Conservation (phyloP, 495 filamentous ascomycete genomes). For the Xylona heveae region DNA sequence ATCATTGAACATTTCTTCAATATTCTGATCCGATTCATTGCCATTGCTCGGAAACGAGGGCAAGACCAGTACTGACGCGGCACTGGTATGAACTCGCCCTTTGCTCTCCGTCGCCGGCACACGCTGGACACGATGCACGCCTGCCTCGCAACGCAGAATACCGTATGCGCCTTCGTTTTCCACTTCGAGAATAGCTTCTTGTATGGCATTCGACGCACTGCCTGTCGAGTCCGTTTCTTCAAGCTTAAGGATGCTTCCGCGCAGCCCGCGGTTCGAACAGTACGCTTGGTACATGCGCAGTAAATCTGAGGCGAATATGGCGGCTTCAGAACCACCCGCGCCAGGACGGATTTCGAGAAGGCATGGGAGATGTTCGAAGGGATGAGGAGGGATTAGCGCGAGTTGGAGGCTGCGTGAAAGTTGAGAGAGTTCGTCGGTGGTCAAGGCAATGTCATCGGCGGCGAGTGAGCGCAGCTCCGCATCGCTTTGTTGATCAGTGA, state of each 20-base stretch:
- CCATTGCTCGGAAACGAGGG: constrained; percentile 52
- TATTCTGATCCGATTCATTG: constrained; percentile 21
- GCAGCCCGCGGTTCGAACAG: constrained; percentile 41
- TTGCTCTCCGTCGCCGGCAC: constrained; percentile 77
- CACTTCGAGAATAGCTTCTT: constrained; percentile 80
- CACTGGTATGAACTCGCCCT: constrained; percentile 82
- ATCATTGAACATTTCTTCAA: constrained; percentile 46
- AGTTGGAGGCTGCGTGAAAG: constrained; percentile 45
- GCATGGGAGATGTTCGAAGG: constrained; percentile 83
- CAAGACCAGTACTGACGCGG: constrained; percentile 75
- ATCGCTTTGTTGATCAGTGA: constrained; percentile 37
- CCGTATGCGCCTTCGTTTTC: constrained; percentile 57
- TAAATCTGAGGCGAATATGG: constrained; percentile 69
- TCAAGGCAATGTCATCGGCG: constrained; percentile 48
- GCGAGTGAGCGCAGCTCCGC: constrained; percentile 46
- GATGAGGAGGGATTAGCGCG: constrained; percentile 67
- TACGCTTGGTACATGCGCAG: constrained; percentile 76
- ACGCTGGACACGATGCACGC: constrained; percentile 86
- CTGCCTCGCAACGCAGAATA: constrained; percentile 62
- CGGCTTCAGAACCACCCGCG: constrained; percentile 81
- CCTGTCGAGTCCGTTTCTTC: constrained; percentile 22
- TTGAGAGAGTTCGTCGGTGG: constrained; percentile 30
- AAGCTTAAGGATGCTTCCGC: constrained; percentile 31
- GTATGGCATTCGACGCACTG: constrained; percentile 31
- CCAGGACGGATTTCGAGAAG: constrained; percentile 83